phyloP scores from a whole-genome alignment of 805 yeast species.

The Schizosaccharomyces octosporus region DNA sequence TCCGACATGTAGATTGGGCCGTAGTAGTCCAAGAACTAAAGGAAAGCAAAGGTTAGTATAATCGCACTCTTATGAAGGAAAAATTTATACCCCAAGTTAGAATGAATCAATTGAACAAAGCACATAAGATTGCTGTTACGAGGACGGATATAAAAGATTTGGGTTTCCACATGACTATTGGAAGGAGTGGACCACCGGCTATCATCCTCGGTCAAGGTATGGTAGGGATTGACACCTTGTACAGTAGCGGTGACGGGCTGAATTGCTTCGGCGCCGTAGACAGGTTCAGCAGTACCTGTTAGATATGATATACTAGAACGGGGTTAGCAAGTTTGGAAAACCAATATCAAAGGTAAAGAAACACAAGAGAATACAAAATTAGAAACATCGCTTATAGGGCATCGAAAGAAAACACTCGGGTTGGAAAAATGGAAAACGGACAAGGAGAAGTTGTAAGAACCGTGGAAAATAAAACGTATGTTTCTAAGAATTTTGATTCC shows the following conservation, averaged over 20 bases:
- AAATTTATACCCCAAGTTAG: conserved; percentile 34
- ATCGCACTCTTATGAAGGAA: conserved; percentile 18
- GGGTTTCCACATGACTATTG: conserved; percentile 84
- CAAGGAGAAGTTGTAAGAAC: no score
- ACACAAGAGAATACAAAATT: background rate
- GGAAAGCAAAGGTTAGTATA: background rate
- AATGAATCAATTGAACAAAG: conserved; percentile 84
- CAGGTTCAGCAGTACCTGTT: conserved; percentile 94
- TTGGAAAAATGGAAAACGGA: no score
- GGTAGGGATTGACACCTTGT: conserved; percentile 26
- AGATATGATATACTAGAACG: conserved; percentile 50
- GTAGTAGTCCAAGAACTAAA: conserved; percentile 1
- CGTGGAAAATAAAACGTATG: no score
- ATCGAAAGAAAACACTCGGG: no score
- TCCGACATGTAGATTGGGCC: conserved; percentile 80
- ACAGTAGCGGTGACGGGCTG: conserved; percentile 53
- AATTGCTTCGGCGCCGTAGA: conserved; percentile 78
- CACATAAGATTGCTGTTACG: conserved; percentile 38
- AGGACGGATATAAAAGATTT: conserved; percentile 61
- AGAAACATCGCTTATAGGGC: background rate
- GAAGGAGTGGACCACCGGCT: conserved; percentile 50
- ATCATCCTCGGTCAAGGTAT: conserved; percentile 39
- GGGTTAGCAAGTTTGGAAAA: background rate
- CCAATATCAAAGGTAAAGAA: background rate
- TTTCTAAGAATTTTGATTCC: no score